Conservation (phyloP, 345 rosid genomes). For the Barbarea vulgaris region DNA sequence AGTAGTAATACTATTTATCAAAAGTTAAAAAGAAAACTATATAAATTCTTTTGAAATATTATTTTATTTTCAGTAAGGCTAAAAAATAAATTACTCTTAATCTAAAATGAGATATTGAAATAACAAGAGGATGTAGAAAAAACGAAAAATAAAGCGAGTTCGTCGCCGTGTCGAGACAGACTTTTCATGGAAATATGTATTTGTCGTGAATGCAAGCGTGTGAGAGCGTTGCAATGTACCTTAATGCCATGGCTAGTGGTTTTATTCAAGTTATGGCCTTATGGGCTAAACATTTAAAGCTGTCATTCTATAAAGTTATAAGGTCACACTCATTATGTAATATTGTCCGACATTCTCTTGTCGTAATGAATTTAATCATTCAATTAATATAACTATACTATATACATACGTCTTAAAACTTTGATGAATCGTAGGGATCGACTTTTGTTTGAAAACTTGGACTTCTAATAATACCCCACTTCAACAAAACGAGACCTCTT, state of each 20-base stretch:
- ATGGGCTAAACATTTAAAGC: background rate
- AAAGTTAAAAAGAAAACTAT: too few relatives aligned
- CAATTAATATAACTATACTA: background rate
- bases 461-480: background rate
- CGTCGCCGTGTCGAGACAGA: background rate
- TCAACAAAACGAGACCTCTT: background rate
- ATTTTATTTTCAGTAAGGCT: background rate
- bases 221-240: background rate
- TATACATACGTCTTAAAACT: too few relatives aligned
- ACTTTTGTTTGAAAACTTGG: too few relatives aligned
- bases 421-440: too few relatives aligned
- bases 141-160: background rate
- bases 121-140: background rate
- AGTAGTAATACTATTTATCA: too few relatives aligned
- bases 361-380: background rate
- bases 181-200: background rate
- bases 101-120: too few relatives aligned
- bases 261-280: background rate
- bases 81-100: too few relatives aligned
- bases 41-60: background rate
- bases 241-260: background rate
- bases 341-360: background rate
- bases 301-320: background rate
- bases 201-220: background rate
- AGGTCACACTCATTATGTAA: background rate